Conservation (phyloP, 1,284 basidiomycete genomes). For the Puccinia novopanici region DNA sequence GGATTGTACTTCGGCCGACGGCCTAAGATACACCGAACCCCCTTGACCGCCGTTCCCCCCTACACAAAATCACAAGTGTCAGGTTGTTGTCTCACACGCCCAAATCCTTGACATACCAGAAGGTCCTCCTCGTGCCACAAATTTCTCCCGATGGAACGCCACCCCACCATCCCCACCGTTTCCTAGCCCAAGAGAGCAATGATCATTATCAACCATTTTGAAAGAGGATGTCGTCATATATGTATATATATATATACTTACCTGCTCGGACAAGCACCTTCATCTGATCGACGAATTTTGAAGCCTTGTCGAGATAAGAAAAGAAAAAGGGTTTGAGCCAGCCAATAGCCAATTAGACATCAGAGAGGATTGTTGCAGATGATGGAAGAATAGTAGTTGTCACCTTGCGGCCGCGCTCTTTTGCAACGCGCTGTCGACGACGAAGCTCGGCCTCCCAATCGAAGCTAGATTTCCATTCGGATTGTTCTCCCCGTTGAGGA, state of each 20-base stretch:
- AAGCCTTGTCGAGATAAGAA: conserved; percentile 64
- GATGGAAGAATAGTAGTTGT: neutral
- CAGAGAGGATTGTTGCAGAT: too few species aligned
- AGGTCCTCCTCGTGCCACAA: conserved; percentile 48
- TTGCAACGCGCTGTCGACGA: conserved; percentile 42
- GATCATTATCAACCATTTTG: conserved; percentile 53
- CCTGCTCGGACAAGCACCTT: conserved; percentile 75
- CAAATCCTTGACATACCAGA: conserved; percentile 71
- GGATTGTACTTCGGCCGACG: conserved; percentile 73
- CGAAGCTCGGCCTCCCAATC: conserved; percentile 49
- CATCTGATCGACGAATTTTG: conserved; percentile 77
- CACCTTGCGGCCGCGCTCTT: conserved; percentile 42
- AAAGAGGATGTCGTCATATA: conserved; percentile 47
- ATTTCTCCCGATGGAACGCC: conserved; percentile 51
- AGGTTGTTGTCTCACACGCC: conserved; percentile 62
- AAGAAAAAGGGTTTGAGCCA: neutral
- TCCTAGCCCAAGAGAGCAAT: conserved; percentile 15
- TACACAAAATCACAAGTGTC: conserved; percentile 67
- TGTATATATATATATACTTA: conserved; percentile 58
- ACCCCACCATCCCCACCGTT: conserved; percentile 50
- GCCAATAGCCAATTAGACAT: neutral
- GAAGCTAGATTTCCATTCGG: conserved; percentile 35
- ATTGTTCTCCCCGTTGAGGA: conserved; percentile 18
- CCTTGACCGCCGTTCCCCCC: conserved; percentile 87
- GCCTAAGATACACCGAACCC: conserved; percentile 78